Percentiles rank a stretch among this genome's conserved stretches.
These are phyloP conservation scores for Globisporangium viniferum DNA, from an alignment of 352 stramenopile genomes.

Conservation along the genomic window DNA sequence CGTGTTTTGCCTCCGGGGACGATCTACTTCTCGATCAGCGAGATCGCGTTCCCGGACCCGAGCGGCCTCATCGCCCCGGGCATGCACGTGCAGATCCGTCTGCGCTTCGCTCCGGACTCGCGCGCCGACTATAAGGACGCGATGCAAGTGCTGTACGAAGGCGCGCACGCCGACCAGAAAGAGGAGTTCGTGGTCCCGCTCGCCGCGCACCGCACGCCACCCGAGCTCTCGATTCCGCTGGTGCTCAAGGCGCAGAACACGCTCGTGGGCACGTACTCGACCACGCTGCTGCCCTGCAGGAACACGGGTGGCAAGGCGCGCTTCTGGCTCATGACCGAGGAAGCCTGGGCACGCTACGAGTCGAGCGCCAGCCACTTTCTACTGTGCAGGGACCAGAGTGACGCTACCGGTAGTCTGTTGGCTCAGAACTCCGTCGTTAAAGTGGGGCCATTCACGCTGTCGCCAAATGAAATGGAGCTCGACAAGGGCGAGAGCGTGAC, in stretches of 20 bases:
- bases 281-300: slow-evolving; percentile 45
- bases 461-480: slow-evolving; percentile 56
- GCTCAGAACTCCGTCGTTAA: background rate
- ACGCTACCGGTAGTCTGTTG: background rate
- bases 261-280: slow-evolving; percentile 51
- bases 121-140: slow-evolving; percentile 71
- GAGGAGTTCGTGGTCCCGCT: slow-evolving; percentile 41
- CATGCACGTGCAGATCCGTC: slow-evolving; percentile 54
- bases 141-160: slow-evolving; percentile 57
- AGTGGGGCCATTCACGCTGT: slow-evolving; percentile 52
- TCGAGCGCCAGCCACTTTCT: slow-evolving; percentile 13
- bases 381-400: background rate
- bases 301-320: slow-evolving; percentile 59
- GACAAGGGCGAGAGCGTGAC: slow-evolving; percentile 33
- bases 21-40: slow-evolving; percentile 59
- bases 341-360: slow-evolving; percentile 45
- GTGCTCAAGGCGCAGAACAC: slow-evolving; percentile 53
- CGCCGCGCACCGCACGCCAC: slow-evolving; percentile 41
- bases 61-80: slow-evolving; percentile 66
- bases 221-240: slow-evolving; percentile 65
- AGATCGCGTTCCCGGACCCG: slow-evolving; percentile 47
- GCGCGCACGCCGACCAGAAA: slow-evolving; percentile 11
- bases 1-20: slow-evolving; percentile 63
- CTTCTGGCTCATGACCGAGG: slow-evolving; percentile 73
- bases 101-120: slow-evolving; percentile 73